phyloP scores from a whole-genome alignment of 1,139 yeast genomes.

The Suhomyces choctaworum region DNA sequence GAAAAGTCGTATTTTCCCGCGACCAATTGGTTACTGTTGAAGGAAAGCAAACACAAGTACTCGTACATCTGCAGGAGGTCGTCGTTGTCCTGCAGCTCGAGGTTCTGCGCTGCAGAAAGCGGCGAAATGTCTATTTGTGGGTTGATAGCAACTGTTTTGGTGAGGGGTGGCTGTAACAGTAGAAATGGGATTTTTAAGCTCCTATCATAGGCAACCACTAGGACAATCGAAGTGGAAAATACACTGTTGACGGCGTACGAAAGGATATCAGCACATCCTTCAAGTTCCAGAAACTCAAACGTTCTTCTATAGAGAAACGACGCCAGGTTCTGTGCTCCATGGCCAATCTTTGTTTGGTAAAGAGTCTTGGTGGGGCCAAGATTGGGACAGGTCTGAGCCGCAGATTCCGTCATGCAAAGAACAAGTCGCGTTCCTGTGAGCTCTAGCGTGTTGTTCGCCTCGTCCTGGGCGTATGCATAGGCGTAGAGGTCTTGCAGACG shows the following conservation, averaged over 20 bases:
- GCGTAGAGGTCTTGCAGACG: not conserved
- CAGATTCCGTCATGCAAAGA: constrained; percentile 13
- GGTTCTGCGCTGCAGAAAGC: not conserved
- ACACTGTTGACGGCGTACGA: not conserved
- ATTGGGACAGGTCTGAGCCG: constrained; percentile 18
- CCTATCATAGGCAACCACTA: not conserved
- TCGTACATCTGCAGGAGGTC: constrained; percentile 19
- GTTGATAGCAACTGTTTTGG: constrained; percentile 1
- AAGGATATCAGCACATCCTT: no score
- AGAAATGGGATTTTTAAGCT: not conserved
- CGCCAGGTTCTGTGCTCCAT: constrained; percentile 21
- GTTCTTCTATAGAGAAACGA: constrained; percentile 13
- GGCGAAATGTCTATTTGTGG: constrained; percentile 5
- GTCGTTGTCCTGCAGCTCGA: not conserved
- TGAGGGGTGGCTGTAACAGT: not conserved
- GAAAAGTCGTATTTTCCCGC: constrained; percentile 14
- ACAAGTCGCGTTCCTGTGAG: constrained; percentile 10
- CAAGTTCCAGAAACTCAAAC: no score
- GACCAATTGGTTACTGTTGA: constrained; percentile 20
- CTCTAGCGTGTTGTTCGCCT: constrained; percentile 7
- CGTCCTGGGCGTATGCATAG: constrained; percentile 1
- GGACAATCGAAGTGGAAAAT: not conserved
- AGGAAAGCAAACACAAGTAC: constrained; percentile 20
- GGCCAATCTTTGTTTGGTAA: constrained; percentile 22
- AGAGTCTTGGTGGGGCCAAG: constrained; percentile 16